phyloP scores from a whole-genome alignment of 2,329 filamentous ascomycete genomes.

The Myriosclerotinia curreyana region DNA sequence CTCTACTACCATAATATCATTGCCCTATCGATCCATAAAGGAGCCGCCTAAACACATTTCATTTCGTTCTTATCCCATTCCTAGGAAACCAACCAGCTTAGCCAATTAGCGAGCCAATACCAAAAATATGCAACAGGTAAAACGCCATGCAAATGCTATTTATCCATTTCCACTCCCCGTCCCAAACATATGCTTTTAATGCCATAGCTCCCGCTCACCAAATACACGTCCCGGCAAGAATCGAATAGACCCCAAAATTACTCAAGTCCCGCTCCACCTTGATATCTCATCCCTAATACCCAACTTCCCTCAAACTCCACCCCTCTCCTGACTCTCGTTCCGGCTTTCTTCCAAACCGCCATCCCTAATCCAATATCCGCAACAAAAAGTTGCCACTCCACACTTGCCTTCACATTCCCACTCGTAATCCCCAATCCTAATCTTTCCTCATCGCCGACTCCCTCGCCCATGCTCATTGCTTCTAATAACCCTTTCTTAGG shows the following conservation, averaged over 20 bases:
- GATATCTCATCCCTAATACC: conserved; percentile 65
- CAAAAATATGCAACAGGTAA: conserved; percentile 1
- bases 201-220: neutral
- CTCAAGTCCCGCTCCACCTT: conserved; percentile 27
- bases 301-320: conserved; percentile 87
- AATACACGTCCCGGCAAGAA: neutral
- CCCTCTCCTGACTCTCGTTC: conserved; percentile 75
- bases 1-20: neutral
- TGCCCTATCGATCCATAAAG: neutral
- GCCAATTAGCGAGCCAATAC: conserved; percentile 5
- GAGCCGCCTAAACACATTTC: neutral
- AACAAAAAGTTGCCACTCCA: conserved; percentile 73
- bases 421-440: conserved; percentile 17
- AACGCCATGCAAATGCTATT: conserved; percentile 17
- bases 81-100: neutral
- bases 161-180: neutral
- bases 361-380: conserved; percentile 84
- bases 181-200: conserved; percentile 13
- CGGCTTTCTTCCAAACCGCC: conserved; percentile 80
- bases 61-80: neutral
- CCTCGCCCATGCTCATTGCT: conserved; percentile 51
- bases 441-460: conserved; percentile 36
- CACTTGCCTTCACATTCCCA: conserved; percentile 24
- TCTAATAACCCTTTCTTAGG: conserved; percentile 82
- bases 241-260: neutral